Evolutionary conservation across 2,329 filamentous ascomycete genomes (phyloP).

Genomic region (Hypoxylon sp.): DNA sequence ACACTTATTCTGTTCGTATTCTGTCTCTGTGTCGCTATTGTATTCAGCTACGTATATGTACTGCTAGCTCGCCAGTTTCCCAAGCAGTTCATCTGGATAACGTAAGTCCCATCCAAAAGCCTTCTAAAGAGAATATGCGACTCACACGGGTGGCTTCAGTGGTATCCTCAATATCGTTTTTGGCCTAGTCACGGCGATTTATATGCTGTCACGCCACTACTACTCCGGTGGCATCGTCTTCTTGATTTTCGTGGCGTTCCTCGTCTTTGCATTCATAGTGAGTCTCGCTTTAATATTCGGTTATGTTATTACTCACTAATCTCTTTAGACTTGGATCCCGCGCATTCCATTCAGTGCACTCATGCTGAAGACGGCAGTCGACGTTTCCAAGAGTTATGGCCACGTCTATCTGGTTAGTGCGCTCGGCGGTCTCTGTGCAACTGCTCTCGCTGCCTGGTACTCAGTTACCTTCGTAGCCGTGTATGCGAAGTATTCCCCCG

Average conservation of each 20-base stretch:
- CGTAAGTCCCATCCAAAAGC: slow-evolving; percentile 53
- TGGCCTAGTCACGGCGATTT: slow-evolving; percentile 87
- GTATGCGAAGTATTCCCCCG: slow-evolving; percentile 86
- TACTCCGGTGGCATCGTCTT: slow-evolving; percentile 91
- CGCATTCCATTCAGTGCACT: slow-evolving; percentile 92
- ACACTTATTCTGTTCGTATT: slow-evolving; percentile 89
- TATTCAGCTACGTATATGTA: slow-evolving; percentile 84
- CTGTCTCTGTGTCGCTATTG: slow-evolving; percentile 78
- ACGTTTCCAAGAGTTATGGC: slow-evolving; percentile 85
- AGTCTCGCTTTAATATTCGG: slow-evolving; percentile 15
- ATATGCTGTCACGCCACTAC: slow-evolving; percentile 83
- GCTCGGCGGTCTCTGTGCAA: slow-evolving; percentile 82
- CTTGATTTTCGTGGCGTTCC: slow-evolving; percentile 84
- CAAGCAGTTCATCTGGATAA: slow-evolving; percentile 93
- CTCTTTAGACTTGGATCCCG: slow-evolving; percentile 79
- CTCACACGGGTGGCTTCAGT: slow-evolving; percentile 11
- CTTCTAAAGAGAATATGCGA: background rate
- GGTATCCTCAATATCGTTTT: slow-evolving; percentile 89
- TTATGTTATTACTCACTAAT: slow-evolving; percentile 1
- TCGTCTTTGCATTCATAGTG: slow-evolving; percentile 82
- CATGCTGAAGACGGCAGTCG: slow-evolving; percentile 88
- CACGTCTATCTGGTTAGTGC: slow-evolving; percentile 90
- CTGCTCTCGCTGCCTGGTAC: slow-evolving; percentile 87
- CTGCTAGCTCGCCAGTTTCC: slow-evolving; percentile 82
- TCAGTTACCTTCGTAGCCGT: slow-evolving; percentile 87